A percentile compares a stretch with the other conserved stretches of the same genome.
Conservation (phyloP, 1,284 basidiomycete species). For the Sparassis latifolia region DNA sequence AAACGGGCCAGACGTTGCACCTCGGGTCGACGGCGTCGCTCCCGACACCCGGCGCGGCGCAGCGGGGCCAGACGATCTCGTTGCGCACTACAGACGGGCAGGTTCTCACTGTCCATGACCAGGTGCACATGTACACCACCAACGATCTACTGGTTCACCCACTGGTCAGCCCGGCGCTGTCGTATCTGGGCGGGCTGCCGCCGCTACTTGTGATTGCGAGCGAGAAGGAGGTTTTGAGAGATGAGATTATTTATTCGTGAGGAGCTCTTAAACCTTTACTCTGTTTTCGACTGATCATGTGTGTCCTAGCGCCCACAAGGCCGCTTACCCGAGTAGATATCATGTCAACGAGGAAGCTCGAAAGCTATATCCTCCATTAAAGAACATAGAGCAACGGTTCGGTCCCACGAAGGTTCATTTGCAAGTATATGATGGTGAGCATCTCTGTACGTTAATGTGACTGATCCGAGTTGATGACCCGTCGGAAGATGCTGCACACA, state of each 20-base stretch:
- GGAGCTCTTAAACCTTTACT: not conserved
- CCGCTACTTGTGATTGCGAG: conserved; percentile 84
- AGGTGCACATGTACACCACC: conserved; percentile 86
- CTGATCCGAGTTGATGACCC: not conserved
- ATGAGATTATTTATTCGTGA: conserved; percentile 87
- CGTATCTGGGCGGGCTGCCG: conserved; percentile 88
- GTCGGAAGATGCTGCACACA: conserved; percentile 59
- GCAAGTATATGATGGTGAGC: conserved; percentile 75
- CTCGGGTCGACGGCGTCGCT: conserved; percentile 42
- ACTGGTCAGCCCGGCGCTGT: conserved; percentile 76
- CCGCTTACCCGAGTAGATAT: conserved; percentile 76
- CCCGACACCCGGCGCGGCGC: conserved; percentile 26
- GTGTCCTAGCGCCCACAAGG: conserved; percentile 77
- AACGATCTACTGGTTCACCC: conserved; percentile 85
- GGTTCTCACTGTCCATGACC: conserved; percentile 49
- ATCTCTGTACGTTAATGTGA: not conserved
- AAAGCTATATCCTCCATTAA: conserved; percentile 57
- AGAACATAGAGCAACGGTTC: conserved; percentile 57
- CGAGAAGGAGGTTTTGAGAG: conserved; percentile 87
- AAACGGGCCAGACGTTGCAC: conserved; percentile 15
- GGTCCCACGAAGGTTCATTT: conserved; percentile 86
- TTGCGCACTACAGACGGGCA: conserved; percentile 44
- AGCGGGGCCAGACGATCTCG: conserved; percentile 36
- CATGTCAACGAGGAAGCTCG: conserved; percentile 58
- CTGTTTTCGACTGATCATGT: not conserved